Base-by-base conservation (phyloP, 352 stramenopile genomes). In the Hyaloperonospora arabidopsidis region DNA sequence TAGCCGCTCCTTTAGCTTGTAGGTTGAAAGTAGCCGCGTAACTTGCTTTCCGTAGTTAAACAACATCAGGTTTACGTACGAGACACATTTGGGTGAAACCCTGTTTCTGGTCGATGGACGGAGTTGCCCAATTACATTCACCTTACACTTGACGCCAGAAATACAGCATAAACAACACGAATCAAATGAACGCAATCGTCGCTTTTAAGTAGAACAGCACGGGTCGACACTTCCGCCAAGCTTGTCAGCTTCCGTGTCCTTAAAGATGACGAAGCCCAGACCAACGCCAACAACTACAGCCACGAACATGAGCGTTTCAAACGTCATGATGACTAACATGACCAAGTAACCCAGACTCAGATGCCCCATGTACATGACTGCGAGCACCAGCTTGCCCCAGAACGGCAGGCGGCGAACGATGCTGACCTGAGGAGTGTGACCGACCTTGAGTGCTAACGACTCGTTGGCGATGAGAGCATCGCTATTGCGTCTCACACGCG, bases 261-360 rank as follows among this genome's bases (percentile, higher is more conserved):
- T 93, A 51, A 93, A 93, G 50, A 90, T 57, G 45, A 76, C 70
- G 54, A 93, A 91, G 45, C 80, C 80, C 23, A 84, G 41, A 5
- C 78, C 80, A 15, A 91, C 62, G 1, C 82, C 82, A 8, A 93
- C 39, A 43, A 89, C 77, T 7, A 87, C 78, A 7, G 79, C 79
- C 32, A 89, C 47, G 59, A 93, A 93, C 51, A 93, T 71, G n/a
- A 84, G 57, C 15, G 72, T 82, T 67, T 93, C 82, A 66, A 85
- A 93, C 56, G 80, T 85, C 82, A 93, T 93, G 49, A 89, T 80
- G 40, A 93, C 48, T n/a, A 93, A 66, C 82, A 93, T 93, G 63
- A 88, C 56, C 40, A 79, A 85, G 70, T 93, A 93, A 38, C 76
- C 82, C 56, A 90, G 65, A 49, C 74, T 70, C 56, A 93, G 59